phyloP scores from a whole-genome alignment of 2,329 filamentous ascomycete species.

The Alternaria angustiovoidea region DNA sequence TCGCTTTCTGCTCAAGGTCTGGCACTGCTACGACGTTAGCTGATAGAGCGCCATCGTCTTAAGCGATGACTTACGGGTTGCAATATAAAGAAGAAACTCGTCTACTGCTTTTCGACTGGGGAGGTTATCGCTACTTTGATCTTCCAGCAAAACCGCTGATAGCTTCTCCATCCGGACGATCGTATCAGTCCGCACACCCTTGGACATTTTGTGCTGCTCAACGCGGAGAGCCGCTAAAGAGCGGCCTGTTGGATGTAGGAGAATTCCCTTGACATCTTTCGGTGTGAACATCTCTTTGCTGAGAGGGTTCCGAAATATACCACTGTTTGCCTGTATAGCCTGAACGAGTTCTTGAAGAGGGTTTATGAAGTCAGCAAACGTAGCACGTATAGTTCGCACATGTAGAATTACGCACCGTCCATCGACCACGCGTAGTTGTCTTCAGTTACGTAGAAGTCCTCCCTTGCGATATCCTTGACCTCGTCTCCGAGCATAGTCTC shows the following conservation, averaged over 20 bases:
- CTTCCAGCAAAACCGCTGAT: slow-evolving; percentile 35
- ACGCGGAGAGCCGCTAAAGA: slow-evolving; percentile 39
- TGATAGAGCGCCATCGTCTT: background rate
- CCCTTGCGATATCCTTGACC: slow-evolving; percentile 44
- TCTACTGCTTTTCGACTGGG: slow-evolving; percentile 43
- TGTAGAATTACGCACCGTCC: background rate
- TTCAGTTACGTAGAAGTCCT: slow-evolving; percentile 49
- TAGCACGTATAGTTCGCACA: background rate
- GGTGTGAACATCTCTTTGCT: slow-evolving; percentile 48
- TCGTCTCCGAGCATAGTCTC: slow-evolving; percentile 48
- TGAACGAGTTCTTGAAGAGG: slow-evolving; percentile 37
- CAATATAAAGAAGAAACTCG: slow-evolving; percentile 45
- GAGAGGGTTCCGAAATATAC: slow-evolving; percentile 45
- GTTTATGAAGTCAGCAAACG: slow-evolving; percentile 33
- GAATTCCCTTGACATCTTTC: slow-evolving; percentile 43
- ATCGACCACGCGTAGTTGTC: slow-evolving; percentile 51
- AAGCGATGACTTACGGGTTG: slow-evolving; percentile 35
- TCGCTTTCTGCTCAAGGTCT: slow-evolving; percentile 40
- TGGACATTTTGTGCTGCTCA: slow-evolving; percentile 43
- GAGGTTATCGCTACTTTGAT: slow-evolving; percentile 37
- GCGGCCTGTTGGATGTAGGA: slow-evolving; percentile 37
- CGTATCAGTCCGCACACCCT: slow-evolving; percentile 42
- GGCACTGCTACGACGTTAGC: slow-evolving; percentile 25
- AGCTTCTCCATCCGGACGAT: slow-evolving; percentile 43
- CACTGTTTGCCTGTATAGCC: slow-evolving; percentile 42